phyloP scores from a whole-genome alignment of 2,329 filamentous ascomycete genomes.

The Fusarium globosum region DNA sequence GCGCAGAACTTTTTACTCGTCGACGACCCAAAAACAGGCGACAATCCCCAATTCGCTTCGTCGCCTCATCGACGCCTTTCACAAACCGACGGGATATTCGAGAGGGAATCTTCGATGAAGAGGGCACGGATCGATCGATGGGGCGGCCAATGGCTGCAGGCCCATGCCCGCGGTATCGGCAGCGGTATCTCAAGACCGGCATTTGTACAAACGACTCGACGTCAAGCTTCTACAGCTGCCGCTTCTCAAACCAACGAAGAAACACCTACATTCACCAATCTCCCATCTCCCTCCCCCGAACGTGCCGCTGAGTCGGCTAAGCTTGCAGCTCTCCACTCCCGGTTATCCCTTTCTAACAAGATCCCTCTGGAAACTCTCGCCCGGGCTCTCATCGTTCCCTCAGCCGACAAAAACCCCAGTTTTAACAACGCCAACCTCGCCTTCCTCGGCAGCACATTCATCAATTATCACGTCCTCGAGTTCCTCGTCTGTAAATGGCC shows the following conservation, averaged over 20 bases:
- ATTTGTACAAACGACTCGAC: conserved; percentile 41
- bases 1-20: conserved; percentile 51
- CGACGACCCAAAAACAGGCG: conserved; percentile 33
- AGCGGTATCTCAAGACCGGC: conserved; percentile 33
- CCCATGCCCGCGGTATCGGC: conserved; percentile 30
- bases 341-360: conserved; percentile 82
- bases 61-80: conserved; percentile 26
- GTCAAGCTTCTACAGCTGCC: conserved; percentile 49
- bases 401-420: conserved; percentile 79
- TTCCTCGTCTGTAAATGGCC: conserved; percentile 90
- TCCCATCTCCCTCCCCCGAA: conserved; percentile 78
- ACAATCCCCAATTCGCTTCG: conserved; percentile 16
- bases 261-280: conserved; percentile 46
- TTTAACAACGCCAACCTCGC: conserved; percentile 93
- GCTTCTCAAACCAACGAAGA: conserved; percentile 39
- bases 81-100: conserved; percentile 22
- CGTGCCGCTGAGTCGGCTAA: conserved; percentile 81
- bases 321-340: conserved; percentile 90
- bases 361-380: conserved; percentile 89
- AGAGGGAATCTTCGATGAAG: conserved; percentile 52
- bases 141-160: conserved; percentile 55
- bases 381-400: conserved; percentile 84
- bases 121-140: conserved; percentile 56
- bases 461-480: conserved; percentile 91
- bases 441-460: conserved; percentile 82